Evolutionary conservation across 2,329 filamentous ascomycete genomes (phyloP), one percentile per base, ranked within the genome.

Genomic region (Tolypocladium ophioglossoides): DNA sequence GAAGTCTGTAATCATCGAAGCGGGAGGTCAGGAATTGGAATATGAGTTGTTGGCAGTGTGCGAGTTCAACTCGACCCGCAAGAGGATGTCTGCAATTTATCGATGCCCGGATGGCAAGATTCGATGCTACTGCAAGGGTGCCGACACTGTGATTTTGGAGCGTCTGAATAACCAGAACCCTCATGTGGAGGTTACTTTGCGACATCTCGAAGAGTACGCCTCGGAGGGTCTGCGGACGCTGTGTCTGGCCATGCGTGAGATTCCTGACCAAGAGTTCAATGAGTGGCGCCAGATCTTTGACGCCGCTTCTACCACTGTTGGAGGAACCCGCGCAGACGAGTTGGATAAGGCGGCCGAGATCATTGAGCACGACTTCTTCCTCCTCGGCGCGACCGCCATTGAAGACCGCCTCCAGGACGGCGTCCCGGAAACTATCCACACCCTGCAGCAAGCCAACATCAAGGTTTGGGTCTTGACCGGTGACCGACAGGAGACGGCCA

Each of bases 381-480:
- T 99, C 22, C 84, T 99, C 27, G 94, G 94, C 47, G 92, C 95
- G 5, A 99, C 94, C 24, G 94, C 94, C 53, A 99, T 99, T 60
- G 94, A 99, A 71, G 94, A 99, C 76, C 87, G 89, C 58, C 79
- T 99, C 35, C 94, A 99, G 70, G 95, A 99, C 63, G 94, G 95
- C 53, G 94, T 99, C 18, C 94, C 94, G 2, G 94, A 99, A 70
- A 99, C 94, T 0, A 99, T 99, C 55, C 91, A 96, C 69, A 99
- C 94, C 0, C 77, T 99, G 32, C 95, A 99, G 70, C 89, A 91
- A 59, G 94, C 95, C 27, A 92, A 91, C 52, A 97, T 99, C 77
- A 99, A 99, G 73, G 86, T 99, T 54, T 99, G 94, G 94, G 94
- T 99, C 22, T 72, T 99, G 70, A 99, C 94, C 40, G 94, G 94